These are phyloP conservation scores for Nepenthes gracilis DNA, from an alignment of 148 eudicot genomes.

Conservation along the genomic window DNA sequence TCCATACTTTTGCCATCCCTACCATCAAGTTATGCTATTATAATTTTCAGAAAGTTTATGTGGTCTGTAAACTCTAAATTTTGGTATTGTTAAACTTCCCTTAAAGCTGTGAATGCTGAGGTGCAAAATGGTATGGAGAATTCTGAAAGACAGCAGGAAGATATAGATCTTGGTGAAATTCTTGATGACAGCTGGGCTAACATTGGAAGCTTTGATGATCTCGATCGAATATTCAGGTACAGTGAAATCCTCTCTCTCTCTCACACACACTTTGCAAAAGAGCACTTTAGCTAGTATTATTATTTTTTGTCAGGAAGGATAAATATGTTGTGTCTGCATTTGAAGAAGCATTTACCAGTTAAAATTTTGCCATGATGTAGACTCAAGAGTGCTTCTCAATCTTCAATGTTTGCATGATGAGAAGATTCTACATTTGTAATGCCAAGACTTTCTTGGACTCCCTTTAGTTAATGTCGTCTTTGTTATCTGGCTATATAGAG, in stretches of 20 bases:
- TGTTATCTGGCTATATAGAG: too few species aligned
- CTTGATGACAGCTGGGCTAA: conserved; percentile 70
- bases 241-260: neutral
- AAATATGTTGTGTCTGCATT: too few species aligned
- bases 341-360: too few species aligned
- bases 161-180: conserved; percentile 48
- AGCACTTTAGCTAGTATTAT: too few species aligned
- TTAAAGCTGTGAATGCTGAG: conserved; percentile 28
- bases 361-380: too few species aligned
- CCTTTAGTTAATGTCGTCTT: too few species aligned
- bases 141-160: conserved; percentile 34
- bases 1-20: conserved; percentile 19
- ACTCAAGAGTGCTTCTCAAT: too few species aligned
- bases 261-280: neutral
- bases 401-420: too few species aligned
- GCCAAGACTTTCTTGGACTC: too few species aligned
- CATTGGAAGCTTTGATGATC: conserved; percentile 85
- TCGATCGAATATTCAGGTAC: conserved; percentile 82
- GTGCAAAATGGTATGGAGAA: conserved; percentile 23
- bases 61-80: conserved; percentile 6
- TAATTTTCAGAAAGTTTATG: neutral
- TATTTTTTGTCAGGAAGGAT: too few species aligned
- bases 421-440: too few species aligned
- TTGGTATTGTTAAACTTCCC: conserved; percentile 4
- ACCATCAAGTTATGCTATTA: neutral